Base-by-base conservation (phyloP, 441 rosid genomes). In the Corymbia citriodora region DNA sequence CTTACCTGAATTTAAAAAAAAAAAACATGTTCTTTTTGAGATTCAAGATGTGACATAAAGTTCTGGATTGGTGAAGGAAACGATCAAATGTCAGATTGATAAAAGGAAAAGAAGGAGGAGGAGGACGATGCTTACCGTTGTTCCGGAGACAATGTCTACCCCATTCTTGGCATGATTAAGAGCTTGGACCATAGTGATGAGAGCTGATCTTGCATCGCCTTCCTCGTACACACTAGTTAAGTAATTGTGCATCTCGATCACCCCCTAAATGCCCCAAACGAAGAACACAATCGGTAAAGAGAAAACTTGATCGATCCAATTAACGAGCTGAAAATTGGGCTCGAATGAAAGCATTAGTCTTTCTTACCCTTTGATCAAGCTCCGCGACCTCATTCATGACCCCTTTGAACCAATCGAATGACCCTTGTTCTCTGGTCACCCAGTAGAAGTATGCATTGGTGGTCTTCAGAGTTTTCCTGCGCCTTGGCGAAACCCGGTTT, bases 371-470 rank as follows among this genome's bases (percentile, higher is more conserved):
- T 92, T 92, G 97, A 92, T 98, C 99, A 50, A 94, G 93, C n/a
- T 98, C 97, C 10, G 98, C 98, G 53, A 98, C 93, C 91, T 98
- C 99, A 93, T 96, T 96, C 99, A 98, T 98, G 87, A 96, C 97
- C 9, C 98, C 97, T 93, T 94, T 97, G 94, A 98, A 98, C 99
- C 99, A 98, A 91, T 98, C 99, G 88, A 98, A 96, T 36, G 99
- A 98, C 33, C 99, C 98, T 93, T 98, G 99, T 91, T 98, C 99
- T 87, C 99, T 93, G 10, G 99, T 98, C 89, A 98, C 99, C 99
- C 99, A 98, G 50, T 98, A 98, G 93, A 98, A 98, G 92, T 98
- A 97, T 36, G 99, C 99, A 50, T 98, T 98, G 27, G 94, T 95
- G 25, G 99, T 98, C 91, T 92, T 95, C 87, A 96, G 91, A 45